Conservation (phyloP, 1,284 basidiomycete genomes). For the Bondarzewia mesenterica region DNA sequence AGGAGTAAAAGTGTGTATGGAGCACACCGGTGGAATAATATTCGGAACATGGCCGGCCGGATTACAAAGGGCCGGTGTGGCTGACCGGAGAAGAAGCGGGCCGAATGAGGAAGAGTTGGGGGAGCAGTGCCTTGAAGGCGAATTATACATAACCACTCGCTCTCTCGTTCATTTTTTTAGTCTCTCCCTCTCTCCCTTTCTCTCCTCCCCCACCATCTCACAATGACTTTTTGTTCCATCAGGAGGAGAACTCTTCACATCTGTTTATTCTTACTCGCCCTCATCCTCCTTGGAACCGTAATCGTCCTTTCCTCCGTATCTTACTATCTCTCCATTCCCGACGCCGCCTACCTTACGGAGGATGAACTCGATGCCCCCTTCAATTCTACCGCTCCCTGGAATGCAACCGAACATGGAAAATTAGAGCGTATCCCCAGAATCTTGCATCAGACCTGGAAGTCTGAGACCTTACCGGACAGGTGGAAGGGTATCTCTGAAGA, state of each 20-base stretch:
- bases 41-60: no score
- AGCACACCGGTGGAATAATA: no score
- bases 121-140: no score
- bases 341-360: slow-evolving; percentile 73
- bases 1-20: no score
- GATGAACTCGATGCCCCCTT: slow-evolving; percentile 58
- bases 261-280: slow-evolving; percentile 70
- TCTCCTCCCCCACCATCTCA: slow-evolving; percentile 10
- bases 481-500: slow-evolving; percentile 79
- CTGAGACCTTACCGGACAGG: slow-evolving; percentile 73
- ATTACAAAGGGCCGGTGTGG: not conserved
- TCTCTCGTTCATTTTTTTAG: slow-evolving; percentile 9
- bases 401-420: slow-evolving; percentile 48
- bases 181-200: slow-evolving; percentile 11
- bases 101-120: not conserved
- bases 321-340: slow-evolving; percentile 83
- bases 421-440: slow-evolving; percentile 83
- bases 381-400: slow-evolving; percentile 42
- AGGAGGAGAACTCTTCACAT: slow-evolving; percentile 46
- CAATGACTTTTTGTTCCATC: slow-evolving; percentile 33
- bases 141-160: no score
- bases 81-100: not conserved
- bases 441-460: slow-evolving; percentile 99
- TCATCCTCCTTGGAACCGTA: slow-evolving; percentile 87
- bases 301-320: slow-evolving; percentile 87